Conservation (phyloP, 352 stramenopile species). For the Phytophthora ramorum region DNA sequence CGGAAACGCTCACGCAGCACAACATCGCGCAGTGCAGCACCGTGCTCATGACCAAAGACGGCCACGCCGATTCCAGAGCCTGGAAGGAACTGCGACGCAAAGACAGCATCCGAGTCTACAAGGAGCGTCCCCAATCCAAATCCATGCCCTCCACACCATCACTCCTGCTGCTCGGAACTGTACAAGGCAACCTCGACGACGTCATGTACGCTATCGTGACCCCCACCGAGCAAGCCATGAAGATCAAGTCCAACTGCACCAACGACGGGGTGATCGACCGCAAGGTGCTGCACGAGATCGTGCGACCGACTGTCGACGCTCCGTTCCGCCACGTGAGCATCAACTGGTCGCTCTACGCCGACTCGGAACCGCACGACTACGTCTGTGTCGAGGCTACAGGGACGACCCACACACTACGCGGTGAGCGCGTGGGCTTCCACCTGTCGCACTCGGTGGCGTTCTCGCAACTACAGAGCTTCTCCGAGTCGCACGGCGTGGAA, state of each 20-base stretch:
- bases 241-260: conserved; percentile 45
- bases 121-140: conserved; percentile 20
- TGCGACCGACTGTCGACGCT: conserved; percentile 27
- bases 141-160: conserved; percentile 22
- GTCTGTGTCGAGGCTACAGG: conserved; percentile 54
- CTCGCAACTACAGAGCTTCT: conserved; percentile 20
- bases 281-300: conserved; percentile 31
- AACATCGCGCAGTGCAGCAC: conserved; percentile 38
- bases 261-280: conserved; percentile 43
- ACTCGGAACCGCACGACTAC: conserved; percentile 47
- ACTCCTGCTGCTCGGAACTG: conserved; percentile 32
- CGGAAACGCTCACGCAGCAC: conserved; percentile 31
- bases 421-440: conserved; percentile 51
- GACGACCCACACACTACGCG: conserved; percentile 15
- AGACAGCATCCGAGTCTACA: conserved; percentile 33
- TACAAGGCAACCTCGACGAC: conserved; percentile 29
- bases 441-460: conserved; percentile 50
- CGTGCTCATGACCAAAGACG: conserved; percentile 28
- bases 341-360: conserved; percentile 45
- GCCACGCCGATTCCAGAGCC: conserved; percentile 19
- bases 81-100: conserved; percentile 39
- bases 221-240: conserved; percentile 38
- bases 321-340: conserved; percentile 50
- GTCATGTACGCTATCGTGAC: conserved; percentile 41
- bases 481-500: conserved; percentile 23